These are phyloP conservation scores for Pestalotiopsis sp. DNA, from an alignment of 2,329 filamentous ascomycete genomes.

Conservation along the genomic window DNA sequence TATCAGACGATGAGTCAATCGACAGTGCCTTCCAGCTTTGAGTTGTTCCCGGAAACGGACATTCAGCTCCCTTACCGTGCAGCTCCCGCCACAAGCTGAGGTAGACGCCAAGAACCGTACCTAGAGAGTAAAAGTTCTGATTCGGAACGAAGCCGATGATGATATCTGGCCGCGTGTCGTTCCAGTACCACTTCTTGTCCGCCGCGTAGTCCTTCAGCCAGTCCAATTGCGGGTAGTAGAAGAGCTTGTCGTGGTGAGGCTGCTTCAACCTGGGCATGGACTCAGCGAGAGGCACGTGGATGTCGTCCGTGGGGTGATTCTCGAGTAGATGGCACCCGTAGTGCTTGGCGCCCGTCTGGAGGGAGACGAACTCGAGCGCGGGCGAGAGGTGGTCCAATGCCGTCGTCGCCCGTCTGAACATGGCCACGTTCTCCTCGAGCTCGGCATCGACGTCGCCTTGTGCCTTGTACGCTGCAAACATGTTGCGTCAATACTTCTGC, in stretches of 20 bases:
- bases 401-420: slow-evolving; percentile 38
- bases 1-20: no score
- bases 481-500: slow-evolving; percentile 2
- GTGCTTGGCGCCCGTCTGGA: slow-evolving; percentile 43
- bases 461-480: slow-evolving; percentile 34
- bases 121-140: no score
- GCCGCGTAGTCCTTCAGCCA: no score
- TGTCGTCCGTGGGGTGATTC: not conserved
- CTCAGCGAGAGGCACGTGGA: not conserved
- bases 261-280: not conserved
- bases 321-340: slow-evolving; percentile 33
- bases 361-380: slow-evolving; percentile 38
- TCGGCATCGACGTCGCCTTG: slow-evolving; percentile 33
- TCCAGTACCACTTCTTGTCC: no score
- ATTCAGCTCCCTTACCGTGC: no score
- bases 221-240: not conserved
- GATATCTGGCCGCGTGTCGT: no score
- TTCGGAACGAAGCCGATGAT: no score
- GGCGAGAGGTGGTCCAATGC: slow-evolving; percentile 34
- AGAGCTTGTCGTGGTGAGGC: not conserved
- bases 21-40: no score
- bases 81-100: no score
- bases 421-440: slow-evolving; percentile 35
- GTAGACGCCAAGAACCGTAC: no score
- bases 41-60: no score